Conservation (phyloP, 257 asterid species). For the Solanum medicagineum region DNA sequence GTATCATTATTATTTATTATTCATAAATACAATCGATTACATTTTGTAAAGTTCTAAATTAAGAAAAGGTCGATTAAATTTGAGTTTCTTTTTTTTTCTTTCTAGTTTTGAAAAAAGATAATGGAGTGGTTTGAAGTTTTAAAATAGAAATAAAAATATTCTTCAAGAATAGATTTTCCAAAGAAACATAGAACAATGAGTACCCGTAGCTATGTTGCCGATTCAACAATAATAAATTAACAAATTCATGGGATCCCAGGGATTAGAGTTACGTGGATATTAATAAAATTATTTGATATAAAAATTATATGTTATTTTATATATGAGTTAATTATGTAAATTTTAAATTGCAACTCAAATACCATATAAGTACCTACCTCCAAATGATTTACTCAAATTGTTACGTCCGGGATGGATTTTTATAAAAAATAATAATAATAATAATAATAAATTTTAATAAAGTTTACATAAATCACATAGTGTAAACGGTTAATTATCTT, state of each 20-base stretch:
- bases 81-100: background rate
- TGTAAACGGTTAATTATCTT: too few relatives aligned
- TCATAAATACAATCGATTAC: background rate
- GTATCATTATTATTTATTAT: background rate
- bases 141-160: background rate
- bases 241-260: background rate
- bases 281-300: background rate
- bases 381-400: background rate
- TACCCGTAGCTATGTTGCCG: background rate
- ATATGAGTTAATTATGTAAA: too few relatives aligned
- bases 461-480: too few relatives aligned
- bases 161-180: background rate
- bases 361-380: background rate
- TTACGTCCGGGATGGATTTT: background rate
- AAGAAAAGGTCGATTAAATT: background rate
- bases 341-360: background rate
- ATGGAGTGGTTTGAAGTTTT: background rate
- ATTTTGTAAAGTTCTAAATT: background rate
- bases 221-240: background rate
- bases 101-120: background rate
- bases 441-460: too few relatives aligned
- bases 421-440: too few relatives aligned
- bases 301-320: too few relatives aligned
- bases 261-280: background rate
- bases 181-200: background rate